Conservation (phyloP, 1,284 basidiomycete genomes). For the Sporisorium scitamineum region DNA sequence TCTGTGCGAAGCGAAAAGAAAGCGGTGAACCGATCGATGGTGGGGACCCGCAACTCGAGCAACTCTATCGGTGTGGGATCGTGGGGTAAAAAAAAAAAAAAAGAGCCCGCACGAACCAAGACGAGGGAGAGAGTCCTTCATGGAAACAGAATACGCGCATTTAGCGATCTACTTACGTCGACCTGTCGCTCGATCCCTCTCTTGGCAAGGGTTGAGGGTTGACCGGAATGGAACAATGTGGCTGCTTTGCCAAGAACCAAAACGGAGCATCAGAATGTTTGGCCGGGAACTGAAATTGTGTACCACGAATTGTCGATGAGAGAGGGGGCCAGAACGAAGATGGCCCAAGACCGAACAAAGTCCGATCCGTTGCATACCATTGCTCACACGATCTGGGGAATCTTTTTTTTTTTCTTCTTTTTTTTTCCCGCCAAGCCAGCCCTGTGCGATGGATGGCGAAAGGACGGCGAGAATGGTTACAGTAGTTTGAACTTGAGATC, state of each 20-base stretch:
- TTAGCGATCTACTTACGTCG: neutral
- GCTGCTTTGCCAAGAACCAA: neutral
- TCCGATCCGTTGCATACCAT: neutral
- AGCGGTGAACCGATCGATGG: neutral
- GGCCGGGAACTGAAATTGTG: neutral
- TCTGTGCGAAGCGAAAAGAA: neutral
- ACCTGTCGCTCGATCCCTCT: no score
- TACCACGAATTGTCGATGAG: neutral
- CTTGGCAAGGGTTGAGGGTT: slow-evolving; percentile 2
- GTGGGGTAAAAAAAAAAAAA: neutral
- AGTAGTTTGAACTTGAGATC: neutral
- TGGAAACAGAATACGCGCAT: neutral
- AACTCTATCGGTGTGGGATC: neutral
- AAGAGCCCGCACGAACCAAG: no score
- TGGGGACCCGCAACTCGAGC: neutral
- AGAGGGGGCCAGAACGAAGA: no score
- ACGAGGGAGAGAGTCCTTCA: no score
- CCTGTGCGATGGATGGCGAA: no score
- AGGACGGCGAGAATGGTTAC: no score
- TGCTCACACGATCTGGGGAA: neutral
- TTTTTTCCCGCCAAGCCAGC: no score
- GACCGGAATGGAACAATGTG: neutral
- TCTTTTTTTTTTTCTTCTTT: neutral
- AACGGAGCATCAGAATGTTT: neutral
- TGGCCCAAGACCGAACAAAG: slow-evolving; percentile 1